Base-by-base conservation (phyloP, 1,139 yeast species). In the Suhomyces atakaporum region DNA sequence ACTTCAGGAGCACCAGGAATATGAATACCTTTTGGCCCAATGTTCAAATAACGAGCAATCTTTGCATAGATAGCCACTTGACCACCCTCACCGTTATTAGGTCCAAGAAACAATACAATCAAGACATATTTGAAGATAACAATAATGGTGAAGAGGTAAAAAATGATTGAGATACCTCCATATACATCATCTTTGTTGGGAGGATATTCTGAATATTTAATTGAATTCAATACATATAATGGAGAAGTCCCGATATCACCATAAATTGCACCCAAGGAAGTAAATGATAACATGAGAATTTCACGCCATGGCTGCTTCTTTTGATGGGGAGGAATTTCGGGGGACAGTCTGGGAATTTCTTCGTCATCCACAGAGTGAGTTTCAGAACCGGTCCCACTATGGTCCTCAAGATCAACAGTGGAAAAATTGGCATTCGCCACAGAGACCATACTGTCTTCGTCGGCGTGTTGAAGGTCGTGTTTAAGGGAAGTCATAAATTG, bases 221-320 rank as follows among this genome's bases (percentile, higher is more conserved):
- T 65, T 11, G 79, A 65, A 40, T 74, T 65, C 43, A 73, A 55
- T 8, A 70, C 74, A 51, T 79, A 79, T 40, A 79, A 58, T 1
- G 84, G 84, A 9, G 81, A 75, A 4, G 84, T 79, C 21, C 81
- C 82, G 36, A 79, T 58, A 54, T 79, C 84, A 42, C 84, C 83
- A 51, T 77, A 79, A 32, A 78, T 75, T 10, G 80, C 77, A 20
- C 84, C 84, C 26, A 79, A 59, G 2, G 74, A 65, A 3, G 69
- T 56, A 38, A 68, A 69, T 2, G 60, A 46, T 18, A 63, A 47
- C 35, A 55, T 38, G 9, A 56, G 39, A 7, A 57, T 43, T 30
- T 54, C 54, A 35, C 52, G 47, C 62, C 62, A 53, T 12, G 53
- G 38, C 35, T 51, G 54, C 25, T 50, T 57, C 12, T 36, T 43